phyloP scores from a whole-genome alignment of 805 yeast genomes.

The Zygotorulaspora chibaensis region DNA sequence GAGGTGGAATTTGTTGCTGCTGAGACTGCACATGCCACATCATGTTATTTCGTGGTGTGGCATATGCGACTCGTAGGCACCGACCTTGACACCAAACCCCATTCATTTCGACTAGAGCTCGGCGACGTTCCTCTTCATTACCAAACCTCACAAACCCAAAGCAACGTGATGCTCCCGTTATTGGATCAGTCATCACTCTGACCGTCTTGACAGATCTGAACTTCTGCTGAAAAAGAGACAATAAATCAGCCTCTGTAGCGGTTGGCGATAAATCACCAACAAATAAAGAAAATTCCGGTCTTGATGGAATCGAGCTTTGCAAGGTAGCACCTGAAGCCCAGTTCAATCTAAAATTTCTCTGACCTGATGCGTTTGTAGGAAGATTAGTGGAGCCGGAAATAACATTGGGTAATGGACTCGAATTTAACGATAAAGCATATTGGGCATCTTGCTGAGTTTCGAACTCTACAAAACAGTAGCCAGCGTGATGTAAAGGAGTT shows the following conservation, averaged over 20 bases:
- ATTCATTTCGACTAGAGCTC: slow-evolving; percentile 70
- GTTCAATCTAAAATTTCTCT: slow-evolving; percentile 65
- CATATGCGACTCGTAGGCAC: slow-evolving; percentile 70
- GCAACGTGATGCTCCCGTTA: slow-evolving; percentile 70
- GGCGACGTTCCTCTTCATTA: slow-evolving; percentile 60
- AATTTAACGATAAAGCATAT: slow-evolving; percentile 62
- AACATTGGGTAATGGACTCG: slow-evolving; percentile 56
- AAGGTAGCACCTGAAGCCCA: slow-evolving; percentile 86
- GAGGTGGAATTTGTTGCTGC: slow-evolving; percentile 20
- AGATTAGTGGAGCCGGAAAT: slow-evolving; percentile 19
- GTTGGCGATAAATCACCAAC: slow-evolving; percentile 80
- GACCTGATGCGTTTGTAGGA: slow-evolving; percentile 37
- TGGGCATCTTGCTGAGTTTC: slow-evolving; percentile 65
- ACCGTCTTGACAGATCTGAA: slow-evolving; percentile 71
- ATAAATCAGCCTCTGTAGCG: slow-evolving; percentile 74
- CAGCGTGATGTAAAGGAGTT: slow-evolving; percentile 43
- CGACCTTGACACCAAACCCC: slow-evolving; percentile 79
- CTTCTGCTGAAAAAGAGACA: slow-evolving; percentile 64
- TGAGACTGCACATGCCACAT: slow-evolving; percentile 19
- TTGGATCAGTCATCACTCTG: slow-evolving; percentile 81
- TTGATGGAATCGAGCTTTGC: slow-evolving; percentile 62
- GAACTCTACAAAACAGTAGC: slow-evolving; percentile 78
- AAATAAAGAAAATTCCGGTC: slow-evolving; percentile 72
- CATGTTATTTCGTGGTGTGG: slow-evolving; percentile 60
- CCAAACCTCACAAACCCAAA: slow-evolving; percentile 79